phyloP scores from a whole-genome alignment of 768 basidiomycete genomes.

The Trametes coccinea region DNA sequence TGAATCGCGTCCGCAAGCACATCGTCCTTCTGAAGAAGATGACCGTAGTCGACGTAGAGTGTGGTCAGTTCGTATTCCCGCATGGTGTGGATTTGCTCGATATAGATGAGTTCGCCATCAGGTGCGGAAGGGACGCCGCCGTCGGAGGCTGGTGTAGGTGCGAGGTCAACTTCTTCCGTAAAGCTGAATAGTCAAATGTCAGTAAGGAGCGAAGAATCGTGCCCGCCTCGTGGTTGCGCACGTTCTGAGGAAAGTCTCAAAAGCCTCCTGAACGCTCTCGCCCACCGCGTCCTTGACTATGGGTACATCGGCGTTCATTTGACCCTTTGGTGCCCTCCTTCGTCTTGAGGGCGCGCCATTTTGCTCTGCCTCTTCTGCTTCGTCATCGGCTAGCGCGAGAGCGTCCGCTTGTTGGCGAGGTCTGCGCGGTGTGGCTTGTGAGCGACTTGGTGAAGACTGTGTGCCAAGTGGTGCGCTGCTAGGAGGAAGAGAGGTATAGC shows the following conservation, averaged over 20 bases:
- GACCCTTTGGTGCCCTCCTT: slow-evolving; percentile 47
- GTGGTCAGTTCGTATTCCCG: slow-evolving; percentile 93
- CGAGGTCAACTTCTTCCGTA: slow-evolving; percentile 76
- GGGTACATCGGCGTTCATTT: slow-evolving; percentile 68
- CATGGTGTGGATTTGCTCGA: slow-evolving; percentile 95
- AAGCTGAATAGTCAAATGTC: slow-evolving; percentile 51
- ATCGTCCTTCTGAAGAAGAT: slow-evolving; percentile 88
- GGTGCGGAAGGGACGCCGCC: slow-evolving; percentile 53
- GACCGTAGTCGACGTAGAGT: slow-evolving; percentile 93
- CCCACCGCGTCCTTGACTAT: slow-evolving; percentile 93
- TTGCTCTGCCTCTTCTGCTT: slow-evolving; percentile 39
- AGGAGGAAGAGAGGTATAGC: slow-evolving; percentile 53
- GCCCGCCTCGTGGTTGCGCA: slow-evolving; percentile 38
- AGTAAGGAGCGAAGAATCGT: background rate
- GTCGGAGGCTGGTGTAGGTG: slow-evolving; percentile 80
- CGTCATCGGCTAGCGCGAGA: slow-evolving; percentile 43
- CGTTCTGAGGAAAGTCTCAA: slow-evolving; percentile 91
- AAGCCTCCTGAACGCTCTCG: slow-evolving; percentile 90
- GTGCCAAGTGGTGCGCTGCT: slow-evolving; percentile 48
- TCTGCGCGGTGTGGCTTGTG: slow-evolving; percentile 28
- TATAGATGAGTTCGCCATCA: slow-evolving; percentile 74
- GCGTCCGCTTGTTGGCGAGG: slow-evolving; percentile 34
- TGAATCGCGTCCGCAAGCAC: slow-evolving; percentile 92
- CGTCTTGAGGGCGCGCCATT: slow-evolving; percentile 32
- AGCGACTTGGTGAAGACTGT: slow-evolving; percentile 36